Evolutionary conservation across 2,329 filamentous ascomycete species (phyloP).

Genomic region (Penicillium sp.): DNA sequence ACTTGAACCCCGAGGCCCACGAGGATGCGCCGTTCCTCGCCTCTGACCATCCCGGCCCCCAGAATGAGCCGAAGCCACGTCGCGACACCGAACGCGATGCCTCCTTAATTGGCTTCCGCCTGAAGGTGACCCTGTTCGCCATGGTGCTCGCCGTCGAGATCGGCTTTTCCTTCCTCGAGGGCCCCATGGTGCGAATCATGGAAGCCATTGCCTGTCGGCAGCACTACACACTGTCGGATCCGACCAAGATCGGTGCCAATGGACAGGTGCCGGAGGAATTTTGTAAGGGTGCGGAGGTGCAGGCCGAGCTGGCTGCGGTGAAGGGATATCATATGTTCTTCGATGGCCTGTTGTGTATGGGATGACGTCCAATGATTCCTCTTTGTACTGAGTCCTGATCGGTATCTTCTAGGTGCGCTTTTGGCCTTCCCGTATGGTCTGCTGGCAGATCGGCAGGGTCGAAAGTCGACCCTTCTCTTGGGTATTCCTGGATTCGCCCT

Average conservation of each 20-base stretch:
- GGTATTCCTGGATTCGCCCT: constrained; percentile 40
- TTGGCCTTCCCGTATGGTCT: constrained; percentile 48
- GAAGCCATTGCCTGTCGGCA: constrained; percentile 47
- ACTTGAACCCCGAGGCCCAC: constrained; percentile 28
- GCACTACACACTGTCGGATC: constrained; percentile 41
- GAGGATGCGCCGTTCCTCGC: constrained; percentile 34
- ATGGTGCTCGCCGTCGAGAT: constrained; percentile 43
- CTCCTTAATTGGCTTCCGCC: constrained; percentile 30
- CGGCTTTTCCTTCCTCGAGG: constrained; percentile 41
- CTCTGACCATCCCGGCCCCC: constrained; percentile 3
- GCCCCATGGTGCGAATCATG: constrained; percentile 45
- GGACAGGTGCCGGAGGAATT: constrained; percentile 44
- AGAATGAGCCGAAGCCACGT: constrained; percentile 4
- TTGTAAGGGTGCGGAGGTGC: constrained; percentile 47
- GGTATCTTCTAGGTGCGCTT: constrained; percentile 36
- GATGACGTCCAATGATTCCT: not conserved
- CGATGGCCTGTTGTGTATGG: constrained; percentile 39
- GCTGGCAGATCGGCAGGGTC: constrained; percentile 45
- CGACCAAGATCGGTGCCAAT: constrained; percentile 38
- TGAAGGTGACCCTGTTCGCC: constrained; percentile 40
- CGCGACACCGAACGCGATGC: constrained; percentile 6
- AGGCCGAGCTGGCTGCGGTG: constrained; percentile 46
- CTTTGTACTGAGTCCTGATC: constrained; percentile 3
- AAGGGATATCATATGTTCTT: constrained; percentile 49
- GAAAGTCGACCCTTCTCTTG: constrained; percentile 43